These are phyloP conservation scores for Pterocarpus santalinus DNA, from an alignment of 306 rosid genomes.

Conservation along the genomic window DNA sequence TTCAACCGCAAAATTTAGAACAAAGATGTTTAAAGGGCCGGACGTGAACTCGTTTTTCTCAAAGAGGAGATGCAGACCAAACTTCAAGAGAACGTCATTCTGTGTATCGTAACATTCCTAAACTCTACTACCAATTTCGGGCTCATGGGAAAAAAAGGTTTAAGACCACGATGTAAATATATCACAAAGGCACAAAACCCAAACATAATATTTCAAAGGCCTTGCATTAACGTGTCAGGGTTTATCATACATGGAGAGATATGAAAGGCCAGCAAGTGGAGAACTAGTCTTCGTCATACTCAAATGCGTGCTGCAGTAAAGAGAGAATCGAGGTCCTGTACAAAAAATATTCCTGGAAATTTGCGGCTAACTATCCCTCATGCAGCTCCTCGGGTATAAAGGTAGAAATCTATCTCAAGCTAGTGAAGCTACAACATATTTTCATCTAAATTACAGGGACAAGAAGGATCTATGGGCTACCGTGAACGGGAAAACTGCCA, in stretches of 20 bases:
- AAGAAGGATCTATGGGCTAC: constrained; percentile 26
- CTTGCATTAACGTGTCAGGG: constrained; percentile 4
- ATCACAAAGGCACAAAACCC: constrained; percentile 7
- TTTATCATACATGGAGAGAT: constrained; percentile 26
- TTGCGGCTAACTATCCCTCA: constrained; percentile 31
- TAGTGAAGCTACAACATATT: constrained; percentile 19
- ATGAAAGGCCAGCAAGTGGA: constrained; percentile 21
- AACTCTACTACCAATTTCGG: constrained; percentile 11
- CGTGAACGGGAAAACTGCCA: constrained; percentile 22
- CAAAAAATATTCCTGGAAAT: constrained; percentile 14
- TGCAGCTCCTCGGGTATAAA: constrained; percentile 21
- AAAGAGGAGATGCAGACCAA: neutral
- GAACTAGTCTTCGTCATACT: constrained; percentile 23
- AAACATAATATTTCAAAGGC: constrained; percentile 25
- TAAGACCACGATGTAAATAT: constrained; percentile 7
- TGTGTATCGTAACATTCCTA: constrained; percentile 1
- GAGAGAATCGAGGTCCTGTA: constrained; percentile 42
- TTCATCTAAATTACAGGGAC: constrained; percentile 41
- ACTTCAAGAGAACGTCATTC: neutral
- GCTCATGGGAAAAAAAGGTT: neutral
- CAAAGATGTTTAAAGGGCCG: neutral
- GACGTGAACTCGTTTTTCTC: neutral
- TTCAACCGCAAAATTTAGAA: neutral
- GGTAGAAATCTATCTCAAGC: constrained; percentile 41
- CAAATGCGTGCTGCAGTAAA: constrained; percentile 28